Base-by-base conservation (phyloP, 75 land plant species). In the Picea glauca region DNA sequence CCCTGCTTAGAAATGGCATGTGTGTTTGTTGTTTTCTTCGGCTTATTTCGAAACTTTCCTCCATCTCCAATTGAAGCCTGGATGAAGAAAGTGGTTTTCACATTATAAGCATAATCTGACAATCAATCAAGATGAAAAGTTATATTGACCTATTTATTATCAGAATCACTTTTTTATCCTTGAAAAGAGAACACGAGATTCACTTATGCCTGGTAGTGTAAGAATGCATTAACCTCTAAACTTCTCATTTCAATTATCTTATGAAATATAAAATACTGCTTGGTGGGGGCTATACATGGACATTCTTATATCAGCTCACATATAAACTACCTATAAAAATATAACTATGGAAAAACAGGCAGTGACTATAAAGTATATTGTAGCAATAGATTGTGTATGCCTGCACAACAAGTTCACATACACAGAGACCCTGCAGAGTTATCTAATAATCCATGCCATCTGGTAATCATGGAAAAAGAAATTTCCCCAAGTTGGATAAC, bases 61-160 rank as follows among this genome's bases (percentile, higher is more conserved):
- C 76, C 87, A 20, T 82, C 86, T 75, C 82, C 90, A 77, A 72
- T 15, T 18, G 68, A 18, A 72, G 77, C 83, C 88, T 87, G 82
- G 12, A 84, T 59, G 58, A 80, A 23, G 78, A 18, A 54, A 57
- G 56, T 11, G 43, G 11, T 43, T 70, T 70, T 70, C n/a, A 8
- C 74, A 70, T 70, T 38, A 70, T 43, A 20, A 40, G 54, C 50
- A 43, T 40, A 38, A 70, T 1, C 56, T 50, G 56, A 50, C 43
- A 9, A 70, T 6, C n/a, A 70, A 9, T 43, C 12, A 20, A 33
- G 40, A 33, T 66, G 50, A 5, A 40, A 70, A n/a, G 15, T 43
- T 46, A 43, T 70, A 70, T 66, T 33, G 9, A 43, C n/a, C 43
- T 70, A 70, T 70, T 38, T 40, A 43, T 70, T 18, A 66, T 20